Base-by-base conservation (phyloP, 805 yeast genomes). In the Candida qinlingensis region DNA sequence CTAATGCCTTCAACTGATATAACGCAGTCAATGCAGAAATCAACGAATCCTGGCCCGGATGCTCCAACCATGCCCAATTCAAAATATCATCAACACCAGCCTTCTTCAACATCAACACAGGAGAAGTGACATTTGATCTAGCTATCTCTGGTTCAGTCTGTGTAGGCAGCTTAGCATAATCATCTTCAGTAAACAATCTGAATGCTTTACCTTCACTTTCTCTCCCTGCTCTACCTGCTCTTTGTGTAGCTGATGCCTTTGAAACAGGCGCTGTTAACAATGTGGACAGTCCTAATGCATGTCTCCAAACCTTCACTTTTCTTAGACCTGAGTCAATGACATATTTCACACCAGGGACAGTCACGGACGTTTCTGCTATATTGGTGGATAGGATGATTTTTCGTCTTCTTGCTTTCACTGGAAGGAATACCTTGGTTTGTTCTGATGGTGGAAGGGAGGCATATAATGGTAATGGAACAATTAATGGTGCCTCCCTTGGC, bases 141-240 rank as follows among this genome's bases (percentile, higher is more conserved):
- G 85, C 72, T 54, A 94, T 92, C 65, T 94, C 99, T 0, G 99
- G 92, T 59, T 92, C 98, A 5, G 96, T 92, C 61, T 89, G 94
- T 42, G 73, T 70, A 1, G 85, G 82, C 46, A 94, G 69, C 53
- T 75, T 75, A 4, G 65, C 50, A 58, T 79, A 92, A 49, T 87
- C 84, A 1, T 69, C 63, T 57, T 92, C 98, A 43, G 87, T 81
- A 64, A 85, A 94, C 36, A 94, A 68, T 50, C 98, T 70, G 67
- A 75, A 94, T 40, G 94, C 87, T 64, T 92, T 92, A 39, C 99
- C 99, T 31, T 85, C 80, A 13, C 81, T 76, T 68, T 94, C 98
- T 80, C 99, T 88, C 53, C 99, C 99, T n/a, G 99, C 98, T 75
- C 99, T 87, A 65, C 99, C 99, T 41, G 91, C 82, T 67, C 99